These are phyloP conservation scores for Linum trigynum DNA, from an alignment of 345 rosid species.

Conservation along the genomic window DNA sequence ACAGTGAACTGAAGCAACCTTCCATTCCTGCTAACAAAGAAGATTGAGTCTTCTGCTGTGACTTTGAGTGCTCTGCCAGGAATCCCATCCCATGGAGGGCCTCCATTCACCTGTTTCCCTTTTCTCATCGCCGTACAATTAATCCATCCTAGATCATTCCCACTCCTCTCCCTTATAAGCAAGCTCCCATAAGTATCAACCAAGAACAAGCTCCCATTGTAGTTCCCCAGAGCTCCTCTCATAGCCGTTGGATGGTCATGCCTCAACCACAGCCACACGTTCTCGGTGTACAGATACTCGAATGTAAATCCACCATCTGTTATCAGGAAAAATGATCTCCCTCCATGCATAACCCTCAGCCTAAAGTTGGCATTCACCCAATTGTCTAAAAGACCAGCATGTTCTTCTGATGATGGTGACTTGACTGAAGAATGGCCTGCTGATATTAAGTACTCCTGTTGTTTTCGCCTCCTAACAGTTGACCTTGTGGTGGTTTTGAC, in stretches of 20 bases:
- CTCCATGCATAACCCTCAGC: conserved; percentile 44
- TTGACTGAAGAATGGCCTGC: conserved; percentile 13
- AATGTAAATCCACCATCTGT: conserved; percentile 45
- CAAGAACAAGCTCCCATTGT: conserved; percentile 55
- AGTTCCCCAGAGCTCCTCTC: conserved; percentile 48
- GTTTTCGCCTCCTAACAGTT: conserved; percentile 40
- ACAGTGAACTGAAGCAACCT: conserved; percentile 53
- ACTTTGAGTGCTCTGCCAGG: conserved; percentile 41
- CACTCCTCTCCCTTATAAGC: conserved; percentile 49
- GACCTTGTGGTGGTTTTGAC: conserved; percentile 29
- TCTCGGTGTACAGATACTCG: conserved; percentile 52
- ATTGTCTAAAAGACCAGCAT: conserved; percentile 24
- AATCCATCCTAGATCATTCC: conserved; percentile 39
- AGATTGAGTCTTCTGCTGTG: conserved; percentile 50
- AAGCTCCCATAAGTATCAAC: conserved; percentile 44
- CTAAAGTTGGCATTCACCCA: conserved; percentile 37
- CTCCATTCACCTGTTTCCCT: conserved; percentile 41
- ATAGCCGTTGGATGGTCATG: conserved; percentile 57
- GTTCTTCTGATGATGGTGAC: conserved; percentile 15
- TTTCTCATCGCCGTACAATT: conserved; percentile 58
- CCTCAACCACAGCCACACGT: conserved; percentile 55
- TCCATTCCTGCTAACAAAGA: conserved; percentile 55
- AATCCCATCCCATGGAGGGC: conserved; percentile 59
- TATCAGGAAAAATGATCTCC: conserved; percentile 48
- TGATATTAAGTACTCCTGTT: conserved; percentile 29